phyloP scores from a whole-genome alignment of 2,329 filamentous ascomycete genomes.

The Pleomassaria siparia region DNA sequence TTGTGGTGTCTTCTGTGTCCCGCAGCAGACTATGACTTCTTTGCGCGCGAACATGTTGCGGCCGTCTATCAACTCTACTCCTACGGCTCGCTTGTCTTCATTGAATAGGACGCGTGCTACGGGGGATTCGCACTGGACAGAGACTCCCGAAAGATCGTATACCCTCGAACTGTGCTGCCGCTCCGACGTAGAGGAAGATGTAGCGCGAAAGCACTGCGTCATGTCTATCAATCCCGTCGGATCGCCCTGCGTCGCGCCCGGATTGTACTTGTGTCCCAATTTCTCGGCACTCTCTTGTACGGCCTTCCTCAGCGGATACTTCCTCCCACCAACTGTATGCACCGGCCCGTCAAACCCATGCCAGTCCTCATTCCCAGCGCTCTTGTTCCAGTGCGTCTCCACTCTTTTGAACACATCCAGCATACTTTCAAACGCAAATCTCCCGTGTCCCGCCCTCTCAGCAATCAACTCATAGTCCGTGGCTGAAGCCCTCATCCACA shows the following conservation, averaged over 20 bases:
- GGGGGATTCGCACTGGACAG: constrained; percentile 10
- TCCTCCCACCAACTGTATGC: constrained; percentile 14
- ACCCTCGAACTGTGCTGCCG: constrained; percentile 19
- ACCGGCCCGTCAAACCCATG: constrained; percentile 25
- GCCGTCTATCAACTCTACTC: constrained; percentile 26
- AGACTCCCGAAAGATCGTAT: constrained; percentile 18
- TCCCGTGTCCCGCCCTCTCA: constrained; percentile 11
- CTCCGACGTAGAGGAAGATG: constrained; percentile 11
- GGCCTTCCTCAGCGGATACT: constrained; percentile 18
- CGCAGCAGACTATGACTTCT: constrained; percentile 47
- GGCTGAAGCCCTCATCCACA: not conserved
- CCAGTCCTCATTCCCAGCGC: constrained; percentile 7
- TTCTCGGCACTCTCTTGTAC: constrained; percentile 11
- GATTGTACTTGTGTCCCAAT: constrained; percentile 16
- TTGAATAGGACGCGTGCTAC: constrained; percentile 18
- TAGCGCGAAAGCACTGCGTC: constrained; percentile 17
- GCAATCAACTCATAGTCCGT: not conserved
- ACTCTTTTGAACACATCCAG: constrained; percentile 14
- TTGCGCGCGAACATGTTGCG: constrained; percentile 22
- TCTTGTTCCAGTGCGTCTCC: constrained; percentile 16
- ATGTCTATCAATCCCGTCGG: constrained; percentile 15
- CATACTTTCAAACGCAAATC: constrained; percentile 18
- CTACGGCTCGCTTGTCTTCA: constrained; percentile 16
- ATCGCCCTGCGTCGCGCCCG: constrained; percentile 15
- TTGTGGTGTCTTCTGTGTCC: constrained; percentile 44